These are phyloP conservation scores for Phytophthora melonis DNA, from an alignment of 352 stramenopile species.

Conservation along the genomic window DNA sequence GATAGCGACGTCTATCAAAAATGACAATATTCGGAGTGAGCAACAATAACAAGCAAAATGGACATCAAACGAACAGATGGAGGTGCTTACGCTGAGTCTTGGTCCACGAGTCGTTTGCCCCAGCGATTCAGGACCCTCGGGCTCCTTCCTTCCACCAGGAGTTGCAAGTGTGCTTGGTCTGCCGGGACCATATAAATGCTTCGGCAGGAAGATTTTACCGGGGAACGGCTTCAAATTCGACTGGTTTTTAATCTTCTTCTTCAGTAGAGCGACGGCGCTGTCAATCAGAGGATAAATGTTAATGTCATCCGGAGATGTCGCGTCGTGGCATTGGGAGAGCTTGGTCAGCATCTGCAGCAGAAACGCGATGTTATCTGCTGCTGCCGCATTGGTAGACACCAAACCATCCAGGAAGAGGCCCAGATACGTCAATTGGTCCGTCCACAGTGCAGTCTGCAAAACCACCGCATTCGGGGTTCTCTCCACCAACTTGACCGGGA, in stretches of 20 bases:
- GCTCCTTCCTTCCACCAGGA: slow-evolving; percentile 32
- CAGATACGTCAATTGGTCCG: slow-evolving; percentile 62
- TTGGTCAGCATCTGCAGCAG: slow-evolving; percentile 85
- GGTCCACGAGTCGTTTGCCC: slow-evolving; percentile 15
- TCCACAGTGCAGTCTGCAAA: slow-evolving; percentile 60
- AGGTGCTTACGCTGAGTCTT: slow-evolving; percentile 57
- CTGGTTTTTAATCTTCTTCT: slow-evolving; percentile 89
- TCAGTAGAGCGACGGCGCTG: slow-evolving; percentile 61
- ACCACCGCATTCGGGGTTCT: slow-evolving; percentile 38
- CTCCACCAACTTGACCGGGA: slow-evolving; percentile 52
- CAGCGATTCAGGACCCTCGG: slow-evolving; percentile 36
- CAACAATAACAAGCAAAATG: slow-evolving; percentile 10
- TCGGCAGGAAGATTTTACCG: slow-evolving; percentile 85
- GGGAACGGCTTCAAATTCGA: slow-evolving; percentile 86
- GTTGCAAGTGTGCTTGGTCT: slow-evolving; percentile 30
- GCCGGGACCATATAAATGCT: slow-evolving; percentile 62
- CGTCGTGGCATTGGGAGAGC: slow-evolving; percentile 78
- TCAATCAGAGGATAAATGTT: slow-evolving; percentile 77
- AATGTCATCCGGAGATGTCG: slow-evolving; percentile 42
- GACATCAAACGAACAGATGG: not conserved
- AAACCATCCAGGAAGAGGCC: slow-evolving; percentile 81
- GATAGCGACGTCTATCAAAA: slow-evolving; percentile 66
- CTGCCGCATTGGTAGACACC: slow-evolving; percentile 57
- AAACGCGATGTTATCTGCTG: slow-evolving; percentile 88
- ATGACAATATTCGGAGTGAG: slow-evolving; percentile 15